Evolutionary conservation across 148 eudicot genomes (phyloP).

Genomic region (Arbutus unedo): DNA sequence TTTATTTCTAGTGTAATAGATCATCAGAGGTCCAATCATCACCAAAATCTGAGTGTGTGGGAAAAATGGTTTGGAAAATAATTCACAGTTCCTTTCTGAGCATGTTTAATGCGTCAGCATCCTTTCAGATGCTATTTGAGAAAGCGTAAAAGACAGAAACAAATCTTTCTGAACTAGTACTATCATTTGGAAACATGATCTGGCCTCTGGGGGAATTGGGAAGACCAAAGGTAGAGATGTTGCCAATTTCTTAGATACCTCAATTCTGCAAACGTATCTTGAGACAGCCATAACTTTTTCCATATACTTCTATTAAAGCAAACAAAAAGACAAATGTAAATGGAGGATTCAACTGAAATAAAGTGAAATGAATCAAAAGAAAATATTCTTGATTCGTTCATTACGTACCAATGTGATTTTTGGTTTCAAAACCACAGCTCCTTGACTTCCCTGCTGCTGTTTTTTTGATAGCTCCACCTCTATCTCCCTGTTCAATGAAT

Average conservation of each 20-base stretch:
- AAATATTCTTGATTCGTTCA: neutral
- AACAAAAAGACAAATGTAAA: neutral
- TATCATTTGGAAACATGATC: neutral
- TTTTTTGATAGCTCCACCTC: conserved; percentile 4
- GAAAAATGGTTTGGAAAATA: neutral
- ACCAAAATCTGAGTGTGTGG: neutral
- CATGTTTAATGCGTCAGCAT: neutral
- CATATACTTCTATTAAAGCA: neutral
- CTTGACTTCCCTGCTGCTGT: neutral
- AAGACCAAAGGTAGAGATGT: neutral
- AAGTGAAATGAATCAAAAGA: neutral
- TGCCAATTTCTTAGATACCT: neutral
- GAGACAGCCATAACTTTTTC: neutral
- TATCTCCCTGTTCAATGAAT: neutral
- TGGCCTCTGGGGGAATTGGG: neutral
- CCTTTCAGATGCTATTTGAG: neutral
- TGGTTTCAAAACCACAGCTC: neutral
- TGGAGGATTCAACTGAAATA: neutral
- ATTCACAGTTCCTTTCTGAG: neutral
- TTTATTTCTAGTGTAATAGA: neutral
- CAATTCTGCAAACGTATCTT: neutral
- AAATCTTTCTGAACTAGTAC: neutral
- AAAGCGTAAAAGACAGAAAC: neutral
- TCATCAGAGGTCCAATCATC: neutral
- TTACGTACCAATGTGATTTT: neutral